Percentiles rank a stretch among this genome's conserved stretches.
Evolutionary conservation across 441 rosid genomes (phyloP).

Genomic region (Raphanus hybrid): DNA sequence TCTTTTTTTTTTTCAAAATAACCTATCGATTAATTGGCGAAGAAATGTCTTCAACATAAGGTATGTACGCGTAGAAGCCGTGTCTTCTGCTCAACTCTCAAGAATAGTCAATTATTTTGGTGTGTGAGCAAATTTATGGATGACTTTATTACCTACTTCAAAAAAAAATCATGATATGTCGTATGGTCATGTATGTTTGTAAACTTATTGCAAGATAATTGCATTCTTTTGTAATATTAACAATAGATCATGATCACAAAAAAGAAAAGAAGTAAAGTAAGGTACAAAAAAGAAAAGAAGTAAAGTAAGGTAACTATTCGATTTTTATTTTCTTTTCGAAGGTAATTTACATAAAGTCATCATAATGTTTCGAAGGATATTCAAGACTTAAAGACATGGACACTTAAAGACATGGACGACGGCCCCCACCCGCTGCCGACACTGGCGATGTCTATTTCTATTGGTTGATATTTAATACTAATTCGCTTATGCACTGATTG

Average conservation of each 20-base stretch:
- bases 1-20: not conserved
- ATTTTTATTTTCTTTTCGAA: not conserved
- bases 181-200: not conserved
- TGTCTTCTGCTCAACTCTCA: not conserved
- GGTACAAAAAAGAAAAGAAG: not conserved
- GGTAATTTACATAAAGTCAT: not conserved
- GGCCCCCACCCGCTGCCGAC: conserved; percentile 15
- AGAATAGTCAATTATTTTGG: not conserved
- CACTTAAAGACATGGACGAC: not conserved
- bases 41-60: not conserved
- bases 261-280: not conserved
- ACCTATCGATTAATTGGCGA: not conserved
- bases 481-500: not conserved
- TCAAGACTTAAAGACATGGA: not conserved
- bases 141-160: not conserved
- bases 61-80: not conserved
- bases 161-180: not conserved
- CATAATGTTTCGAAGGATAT: not conserved
- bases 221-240: not conserved
- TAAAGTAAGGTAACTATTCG: not conserved
- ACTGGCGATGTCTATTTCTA: not conserved
- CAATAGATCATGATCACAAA: not conserved
- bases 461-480: not conserved
- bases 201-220: not conserved
- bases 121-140: not conserved